Evolutionary conservation across 192 early-diverging fungal genomes (phyloP).

Genomic region (Coemansia sp.): DNA sequence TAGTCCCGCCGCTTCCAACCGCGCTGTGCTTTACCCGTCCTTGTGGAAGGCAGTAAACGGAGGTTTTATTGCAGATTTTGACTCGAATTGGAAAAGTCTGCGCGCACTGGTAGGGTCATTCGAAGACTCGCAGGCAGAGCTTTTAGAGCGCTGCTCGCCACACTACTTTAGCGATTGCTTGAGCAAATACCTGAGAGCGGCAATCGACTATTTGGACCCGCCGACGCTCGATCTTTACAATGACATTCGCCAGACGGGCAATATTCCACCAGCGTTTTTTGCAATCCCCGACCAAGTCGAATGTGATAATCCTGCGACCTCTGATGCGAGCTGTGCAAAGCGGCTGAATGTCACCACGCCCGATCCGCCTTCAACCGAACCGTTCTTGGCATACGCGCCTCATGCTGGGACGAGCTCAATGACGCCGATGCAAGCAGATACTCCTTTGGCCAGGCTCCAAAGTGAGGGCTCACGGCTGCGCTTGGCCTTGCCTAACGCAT

Average conservation of each 20-base stretch:
- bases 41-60: slow-evolving; percentile 25
- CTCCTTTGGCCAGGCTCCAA: background rate
- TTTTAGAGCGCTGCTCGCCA: slow-evolving; percentile 24
- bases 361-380: background rate
- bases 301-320: background rate
- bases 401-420: background rate
- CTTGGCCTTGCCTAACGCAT: slow-evolving; percentile 1
- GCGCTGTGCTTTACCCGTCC: slow-evolving; percentile 18
- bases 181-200: slow-evolving; percentile 21
- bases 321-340: background rate
- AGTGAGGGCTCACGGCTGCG: background rate
- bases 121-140: slow-evolving; percentile 7
- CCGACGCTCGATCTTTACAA: slow-evolving; percentile 43
- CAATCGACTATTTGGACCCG: slow-evolving; percentile 27
- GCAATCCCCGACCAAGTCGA: slow-evolving; percentile 20
- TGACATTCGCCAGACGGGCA: slow-evolving; percentile 32
- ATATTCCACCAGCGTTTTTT: slow-evolving; percentile 45
- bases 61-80: slow-evolving; percentile 20
- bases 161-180: slow-evolving; percentile 31
- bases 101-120: slow-evolving; percentile 19
- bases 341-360: background rate
- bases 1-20: slow-evolving; percentile 11
- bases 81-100: slow-evolving; percentile 23
- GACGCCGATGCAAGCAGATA: background rate
- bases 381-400: background rate